Evolutionary conservation across 768 basidiomycete species (phyloP).

Genomic region (Phaffia tasmanica): DNA sequence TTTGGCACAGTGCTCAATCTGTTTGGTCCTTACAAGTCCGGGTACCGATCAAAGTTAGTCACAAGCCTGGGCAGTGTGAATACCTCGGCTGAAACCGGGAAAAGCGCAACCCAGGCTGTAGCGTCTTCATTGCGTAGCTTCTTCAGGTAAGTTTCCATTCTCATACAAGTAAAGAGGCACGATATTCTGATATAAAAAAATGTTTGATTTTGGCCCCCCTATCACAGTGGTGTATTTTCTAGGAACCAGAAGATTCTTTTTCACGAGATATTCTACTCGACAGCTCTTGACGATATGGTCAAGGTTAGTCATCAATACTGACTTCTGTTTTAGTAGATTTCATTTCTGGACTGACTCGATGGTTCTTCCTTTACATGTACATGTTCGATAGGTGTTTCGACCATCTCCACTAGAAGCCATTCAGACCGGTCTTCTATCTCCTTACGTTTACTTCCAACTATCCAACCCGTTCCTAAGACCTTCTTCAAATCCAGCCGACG

Average conservation of each 20-base stretch:
- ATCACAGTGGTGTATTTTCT: not conserved
- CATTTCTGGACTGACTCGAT: too few species aligned
- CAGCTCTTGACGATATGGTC: conserved; percentile 18
- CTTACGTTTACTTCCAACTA: conserved; percentile 20
- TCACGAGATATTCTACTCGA: conserved; percentile 21
- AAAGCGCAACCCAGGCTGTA: conserved; percentile 3
- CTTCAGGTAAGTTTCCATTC: conserved; percentile 3
- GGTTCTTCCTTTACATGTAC: not conserved
- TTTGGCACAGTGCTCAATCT: too few species aligned
- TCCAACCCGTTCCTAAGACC: conserved; percentile 2
- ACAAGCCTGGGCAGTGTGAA: not conserved
- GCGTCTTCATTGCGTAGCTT: not conserved
- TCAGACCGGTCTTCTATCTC: conserved; percentile 21
- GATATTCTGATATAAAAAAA: not conserved
- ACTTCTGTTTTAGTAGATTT: not conserved
- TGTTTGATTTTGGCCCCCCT: not conserved
- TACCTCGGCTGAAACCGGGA: not conserved
- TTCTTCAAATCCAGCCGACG: conserved; percentile 32
- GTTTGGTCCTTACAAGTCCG: too few species aligned
- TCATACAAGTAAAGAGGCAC: not conserved
- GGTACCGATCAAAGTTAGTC: too few species aligned
- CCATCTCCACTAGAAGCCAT: conserved; percentile 19
- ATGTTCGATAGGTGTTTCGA: conserved; percentile 16
- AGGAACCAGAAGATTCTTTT: conserved; percentile 8
- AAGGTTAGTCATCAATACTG: not conserved